Percentiles rank a stretch among this genome's conserved stretches.
These are phyloP conservation scores for Neurospora africana DNA, from an alignment of 495 filamentous ascomycete genomes.

Conservation along the genomic window DNA sequence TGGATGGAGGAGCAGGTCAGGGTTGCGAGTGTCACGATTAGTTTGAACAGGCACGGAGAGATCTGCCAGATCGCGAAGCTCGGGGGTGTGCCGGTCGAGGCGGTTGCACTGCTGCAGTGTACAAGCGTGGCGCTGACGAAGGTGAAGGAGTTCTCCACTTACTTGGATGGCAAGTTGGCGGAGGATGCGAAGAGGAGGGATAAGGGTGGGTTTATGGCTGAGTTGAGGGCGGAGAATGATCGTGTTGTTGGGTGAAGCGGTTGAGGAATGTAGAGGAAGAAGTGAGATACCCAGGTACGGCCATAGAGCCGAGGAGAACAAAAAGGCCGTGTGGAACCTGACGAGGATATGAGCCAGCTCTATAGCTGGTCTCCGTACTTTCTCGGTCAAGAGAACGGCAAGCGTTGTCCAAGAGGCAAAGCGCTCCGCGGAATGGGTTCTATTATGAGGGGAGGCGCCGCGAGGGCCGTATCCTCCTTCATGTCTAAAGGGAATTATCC, in stretches of 20 bases:
- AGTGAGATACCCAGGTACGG: conserved; percentile 19
- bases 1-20: conserved; percentile 77
- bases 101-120: conserved; percentile 61
- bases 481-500: background rate
- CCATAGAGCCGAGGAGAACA: background rate
- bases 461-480: background rate
- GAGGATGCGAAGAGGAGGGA: conserved; percentile 67
- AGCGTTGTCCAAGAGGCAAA: background rate
- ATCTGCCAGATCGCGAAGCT: conserved; percentile 85
- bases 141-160: conserved; percentile 63
- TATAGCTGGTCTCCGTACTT: background rate
- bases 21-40: conserved; percentile 74
- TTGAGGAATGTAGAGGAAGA: conserved; percentile 13
- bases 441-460: background rate
- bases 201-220: conserved; percentile 60
- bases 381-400: background rate
- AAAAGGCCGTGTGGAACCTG: background rate
- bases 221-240: conserved; percentile 79
- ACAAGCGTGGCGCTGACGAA: conserved; percentile 59
- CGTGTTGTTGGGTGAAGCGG: conserved; percentile 25
- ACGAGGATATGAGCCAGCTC: background rate
- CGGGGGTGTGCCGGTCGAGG: conserved; percentile 70
- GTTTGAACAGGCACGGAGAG: conserved; percentile 80
- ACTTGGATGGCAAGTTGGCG: conserved; percentile 61
- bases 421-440: background rate